Conservation (phyloP, 768 basidiomycete genomes). For the Mycena rosella region DNA sequence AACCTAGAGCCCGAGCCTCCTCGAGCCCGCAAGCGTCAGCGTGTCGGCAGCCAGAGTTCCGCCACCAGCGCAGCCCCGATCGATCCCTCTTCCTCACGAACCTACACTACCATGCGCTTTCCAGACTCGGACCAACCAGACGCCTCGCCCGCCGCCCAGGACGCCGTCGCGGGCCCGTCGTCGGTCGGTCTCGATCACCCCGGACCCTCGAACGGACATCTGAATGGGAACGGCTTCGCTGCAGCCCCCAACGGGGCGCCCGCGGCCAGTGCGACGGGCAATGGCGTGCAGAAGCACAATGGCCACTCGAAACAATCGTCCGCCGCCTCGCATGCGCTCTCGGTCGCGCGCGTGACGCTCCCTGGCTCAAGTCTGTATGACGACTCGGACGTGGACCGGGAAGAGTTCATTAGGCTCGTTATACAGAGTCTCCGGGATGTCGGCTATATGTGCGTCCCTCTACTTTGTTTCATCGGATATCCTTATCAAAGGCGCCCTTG, state of each 20-base stretch:
- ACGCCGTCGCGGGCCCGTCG: constrained; percentile 68
- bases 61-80: constrained; percentile 49
- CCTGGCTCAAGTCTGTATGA: constrained; percentile 84
- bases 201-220: constrained; percentile 53
- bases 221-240: constrained; percentile 59
- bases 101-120: constrained; percentile 62
- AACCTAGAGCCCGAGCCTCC: constrained; percentile 62
- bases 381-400: constrained; percentile 83
- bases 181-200: constrained; percentile 54
- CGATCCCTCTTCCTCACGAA: constrained; percentile 46
- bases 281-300: constrained; percentile 64
- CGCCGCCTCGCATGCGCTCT: constrained; percentile 34
- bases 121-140: constrained; percentile 64
- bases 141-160: constrained; percentile 58
- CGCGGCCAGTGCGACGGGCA: constrained; percentile 50
- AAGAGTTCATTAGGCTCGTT: constrained; percentile 91
- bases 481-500: constrained; percentile 33
- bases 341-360: constrained; percentile 72
- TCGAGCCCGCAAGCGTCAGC: constrained; percentile 79
- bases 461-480: constrained; percentile 15
- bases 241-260: constrained; percentile 53
- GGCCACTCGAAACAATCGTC: constrained; percentile 47
- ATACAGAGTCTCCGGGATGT: constrained; percentile 92
- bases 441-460: constrained; percentile 72
- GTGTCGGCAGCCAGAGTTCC: constrained; percentile 60